Conservation (phyloP, 805 yeast species). For the Groenewaldozyma salmanticensis region DNA sequence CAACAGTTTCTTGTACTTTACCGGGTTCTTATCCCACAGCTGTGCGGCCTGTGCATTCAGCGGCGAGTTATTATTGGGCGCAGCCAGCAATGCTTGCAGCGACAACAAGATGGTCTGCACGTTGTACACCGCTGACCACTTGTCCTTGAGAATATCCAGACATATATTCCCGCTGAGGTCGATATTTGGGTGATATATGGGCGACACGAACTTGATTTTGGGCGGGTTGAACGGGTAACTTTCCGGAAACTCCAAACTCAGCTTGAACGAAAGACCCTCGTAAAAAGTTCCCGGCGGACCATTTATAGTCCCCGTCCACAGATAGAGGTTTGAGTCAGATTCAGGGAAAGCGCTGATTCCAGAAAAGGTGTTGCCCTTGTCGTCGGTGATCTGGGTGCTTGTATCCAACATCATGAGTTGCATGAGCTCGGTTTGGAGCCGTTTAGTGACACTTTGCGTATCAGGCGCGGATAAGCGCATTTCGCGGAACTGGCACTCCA, state of each 20-base stretch:
- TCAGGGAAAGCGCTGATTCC: constrained; percentile 49
- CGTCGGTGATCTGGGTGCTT: constrained; percentile 26
- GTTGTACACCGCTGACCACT: constrained; percentile 57
- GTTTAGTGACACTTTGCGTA: constrained; percentile 40
- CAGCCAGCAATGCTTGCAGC: constrained; percentile 49
- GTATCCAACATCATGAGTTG: constrained; percentile 38
- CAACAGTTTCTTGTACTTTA: constrained; percentile 32
- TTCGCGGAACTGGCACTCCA: too few relatives aligned
- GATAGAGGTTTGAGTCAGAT: constrained; percentile 40
- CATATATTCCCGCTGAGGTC: constrained; percentile 59
- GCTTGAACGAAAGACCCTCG: constrained; percentile 42
- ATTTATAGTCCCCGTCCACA: constrained; percentile 49
- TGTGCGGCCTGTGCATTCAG: constrained; percentile 50
- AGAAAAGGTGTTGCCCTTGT: too few relatives aligned
- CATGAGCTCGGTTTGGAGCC: constrained; percentile 43
- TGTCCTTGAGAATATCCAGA: constrained; percentile 51
- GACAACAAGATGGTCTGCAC: constrained; percentile 52
- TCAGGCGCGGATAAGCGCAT: constrained; percentile 22
- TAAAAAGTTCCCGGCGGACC: constrained; percentile 53
- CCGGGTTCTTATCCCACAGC: constrained; percentile 38
- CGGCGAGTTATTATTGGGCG: constrained; percentile 51
- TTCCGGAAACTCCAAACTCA: constrained; percentile 41
- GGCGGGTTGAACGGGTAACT: constrained; percentile 55
- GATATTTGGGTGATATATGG: constrained; percentile 60
- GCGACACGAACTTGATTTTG: constrained; percentile 42